phyloP scores from a whole-genome alignment of 495 filamentous ascomycete species.

The Penicillium dipodomyicola region DNA sequence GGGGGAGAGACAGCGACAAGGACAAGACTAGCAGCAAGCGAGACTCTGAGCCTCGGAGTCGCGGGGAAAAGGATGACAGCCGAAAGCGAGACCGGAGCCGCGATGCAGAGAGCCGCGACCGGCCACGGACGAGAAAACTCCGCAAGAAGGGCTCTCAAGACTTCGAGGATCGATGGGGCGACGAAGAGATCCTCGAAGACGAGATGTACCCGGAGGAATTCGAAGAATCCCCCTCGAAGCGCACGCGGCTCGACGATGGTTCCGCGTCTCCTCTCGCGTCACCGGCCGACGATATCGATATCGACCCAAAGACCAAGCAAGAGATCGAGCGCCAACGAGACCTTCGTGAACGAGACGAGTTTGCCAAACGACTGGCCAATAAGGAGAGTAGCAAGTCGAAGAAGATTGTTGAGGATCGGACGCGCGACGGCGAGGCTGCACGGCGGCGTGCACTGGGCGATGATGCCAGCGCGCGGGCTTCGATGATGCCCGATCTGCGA shows the following conservation, averaged over 20 bases:
- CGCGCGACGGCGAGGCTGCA: constrained; percentile 56
- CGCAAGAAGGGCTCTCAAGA: constrained; percentile 54
- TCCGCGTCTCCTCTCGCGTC: constrained; percentile 48
- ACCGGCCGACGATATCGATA: constrained; percentile 51
- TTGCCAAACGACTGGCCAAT: constrained; percentile 66
- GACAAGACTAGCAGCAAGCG: constrained; percentile 28
- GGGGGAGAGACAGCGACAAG: constrained; percentile 36
- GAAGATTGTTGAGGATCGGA: constrained; percentile 69
- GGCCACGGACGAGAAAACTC: constrained; percentile 52
- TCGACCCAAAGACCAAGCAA: constrained; percentile 49
- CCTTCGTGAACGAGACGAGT: constrained; percentile 68
- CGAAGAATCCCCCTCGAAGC: constrained; percentile 56
- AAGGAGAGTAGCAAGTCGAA: constrained; percentile 71
- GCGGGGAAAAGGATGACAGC: constrained; percentile 36
- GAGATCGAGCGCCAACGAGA: constrained; percentile 61
- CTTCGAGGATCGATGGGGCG: constrained; percentile 76
- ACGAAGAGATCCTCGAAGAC: constrained; percentile 60
- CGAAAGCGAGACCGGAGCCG: constrained; percentile 46
- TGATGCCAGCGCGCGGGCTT: constrained; percentile 58
- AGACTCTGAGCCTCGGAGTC: constrained; percentile 22
- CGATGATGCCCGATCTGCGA: constrained; percentile 71
- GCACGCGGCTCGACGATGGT: constrained; percentile 55
- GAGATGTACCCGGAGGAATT: constrained; percentile 45
- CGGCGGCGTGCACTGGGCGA: constrained; percentile 62
- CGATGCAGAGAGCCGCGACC: constrained; percentile 45